Evolutionary conservation across 1,139 yeast genomes (phyloP).

Genomic region (Pichia sp.): DNA sequence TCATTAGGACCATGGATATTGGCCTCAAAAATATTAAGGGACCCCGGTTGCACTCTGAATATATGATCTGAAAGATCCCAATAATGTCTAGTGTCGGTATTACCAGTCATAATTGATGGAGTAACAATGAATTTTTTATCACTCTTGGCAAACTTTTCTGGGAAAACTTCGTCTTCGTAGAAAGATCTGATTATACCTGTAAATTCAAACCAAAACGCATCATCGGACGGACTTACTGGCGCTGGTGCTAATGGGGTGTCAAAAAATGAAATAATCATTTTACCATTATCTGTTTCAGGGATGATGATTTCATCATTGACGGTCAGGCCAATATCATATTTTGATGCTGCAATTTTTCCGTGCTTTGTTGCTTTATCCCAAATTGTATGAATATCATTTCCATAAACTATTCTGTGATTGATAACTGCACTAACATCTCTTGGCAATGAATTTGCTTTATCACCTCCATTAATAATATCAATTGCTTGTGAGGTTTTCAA

Average conservation of each 20-base stretch:
- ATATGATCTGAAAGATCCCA: constrained; percentile 71
- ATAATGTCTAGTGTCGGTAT: constrained; percentile 78
- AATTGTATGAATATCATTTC: constrained; percentile 34
- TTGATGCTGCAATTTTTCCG: constrained; percentile 37
- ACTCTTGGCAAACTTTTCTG: constrained; percentile 33
- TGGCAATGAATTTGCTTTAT: constrained; percentile 52
- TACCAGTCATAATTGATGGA: constrained; percentile 68
- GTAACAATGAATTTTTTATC: constrained; percentile 48
- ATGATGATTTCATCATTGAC: constrained; percentile 32
- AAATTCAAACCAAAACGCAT: constrained; percentile 38
- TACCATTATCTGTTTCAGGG: constrained; percentile 36
- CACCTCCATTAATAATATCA: constrained; percentile 55
- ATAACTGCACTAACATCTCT: constrained; percentile 43
- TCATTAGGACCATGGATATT: constrained; percentile 33
- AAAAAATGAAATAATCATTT: constrained; percentile 36
- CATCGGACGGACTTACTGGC: constrained; percentile 38
- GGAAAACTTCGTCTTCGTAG: constrained; percentile 39
- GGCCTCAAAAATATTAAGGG: constrained; percentile 10
- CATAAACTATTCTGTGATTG: constrained; percentile 47
- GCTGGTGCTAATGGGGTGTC: constrained; percentile 36
- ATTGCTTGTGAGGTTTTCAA: constrained; percentile 56
- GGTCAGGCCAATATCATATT: constrained; percentile 41
- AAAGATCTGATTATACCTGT: constrained; percentile 43
- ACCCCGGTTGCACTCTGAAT: constrained; percentile 43
- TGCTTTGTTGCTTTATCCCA: constrained; percentile 22